phyloP scores from a whole-genome alignment of 495 filamentous ascomycete genomes.

The Hypomontagnella monticulosa region DNA sequence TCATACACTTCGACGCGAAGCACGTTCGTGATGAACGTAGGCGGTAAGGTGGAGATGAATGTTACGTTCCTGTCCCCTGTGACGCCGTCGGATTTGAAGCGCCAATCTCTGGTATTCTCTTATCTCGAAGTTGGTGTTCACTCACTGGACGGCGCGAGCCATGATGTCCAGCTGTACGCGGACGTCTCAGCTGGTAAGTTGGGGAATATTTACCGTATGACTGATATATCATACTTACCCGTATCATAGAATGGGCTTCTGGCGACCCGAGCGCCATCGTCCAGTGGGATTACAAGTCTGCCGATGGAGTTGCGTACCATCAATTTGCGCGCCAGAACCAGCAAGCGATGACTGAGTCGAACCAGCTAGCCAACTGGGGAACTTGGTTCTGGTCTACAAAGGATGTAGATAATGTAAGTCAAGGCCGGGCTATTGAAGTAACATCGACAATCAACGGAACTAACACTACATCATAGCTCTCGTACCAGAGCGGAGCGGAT shows the following conservation, averaged over 20 bases:
- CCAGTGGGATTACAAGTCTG: constrained; percentile 51
- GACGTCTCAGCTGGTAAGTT: constrained; percentile 86
- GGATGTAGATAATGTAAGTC: constrained; percentile 48
- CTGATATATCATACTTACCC: constrained; percentile 46
- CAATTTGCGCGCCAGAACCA: constrained; percentile 70
- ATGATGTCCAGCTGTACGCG: constrained; percentile 81
- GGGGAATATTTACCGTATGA: constrained; percentile 60
- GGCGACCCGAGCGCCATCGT: constrained; percentile 51
- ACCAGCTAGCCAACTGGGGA: constrained; percentile 87
- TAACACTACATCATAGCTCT: constrained; percentile 48
- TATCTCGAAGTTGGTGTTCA: constrained; percentile 78
- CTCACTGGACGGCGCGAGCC: constrained; percentile 62
- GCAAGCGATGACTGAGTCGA: constrained; percentile 71
- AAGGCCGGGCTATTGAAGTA: neutral
- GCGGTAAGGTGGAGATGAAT: constrained; percentile 70
- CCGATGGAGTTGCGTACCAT: constrained; percentile 56
- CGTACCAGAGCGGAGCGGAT: constrained; percentile 75
- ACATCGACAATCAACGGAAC: neutral
- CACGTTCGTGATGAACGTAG: constrained; percentile 82
- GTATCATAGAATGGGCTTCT: constrained; percentile 54
- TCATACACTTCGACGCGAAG: constrained; percentile 89
- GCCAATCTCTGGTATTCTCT: constrained; percentile 88
- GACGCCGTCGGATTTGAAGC: constrained; percentile 82
- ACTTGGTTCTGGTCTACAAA: constrained; percentile 75
- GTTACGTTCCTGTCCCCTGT: constrained; percentile 90